These are phyloP conservation scores for Ensete glaucum DNA, from an alignment of 176 grass and related monocot genomes.

Conservation along the genomic window DNA sequence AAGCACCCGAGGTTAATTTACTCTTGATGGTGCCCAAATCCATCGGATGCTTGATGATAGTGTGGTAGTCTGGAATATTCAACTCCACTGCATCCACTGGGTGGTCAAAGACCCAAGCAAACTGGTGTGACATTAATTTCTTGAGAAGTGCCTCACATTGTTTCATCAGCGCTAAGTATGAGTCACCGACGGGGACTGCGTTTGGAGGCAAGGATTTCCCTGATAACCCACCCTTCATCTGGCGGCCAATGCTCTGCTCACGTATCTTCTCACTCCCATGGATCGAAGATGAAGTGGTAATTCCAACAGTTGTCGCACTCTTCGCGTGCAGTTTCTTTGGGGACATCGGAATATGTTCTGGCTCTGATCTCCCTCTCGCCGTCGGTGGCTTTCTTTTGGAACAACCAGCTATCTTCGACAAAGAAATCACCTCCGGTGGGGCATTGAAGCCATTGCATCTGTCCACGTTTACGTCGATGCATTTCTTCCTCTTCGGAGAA, in stretches of 20 bases:
- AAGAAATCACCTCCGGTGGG: slow-evolving; percentile 45
- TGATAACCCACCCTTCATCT: slow-evolving; percentile 36
- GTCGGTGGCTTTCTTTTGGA: slow-evolving; percentile 52
- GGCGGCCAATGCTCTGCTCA: slow-evolving; percentile 10
- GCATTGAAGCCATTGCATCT: slow-evolving; percentile 42
- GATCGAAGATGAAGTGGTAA: slow-evolving; percentile 37
- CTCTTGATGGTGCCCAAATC: slow-evolving; percentile 68
- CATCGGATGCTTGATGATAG: slow-evolving; percentile 83
- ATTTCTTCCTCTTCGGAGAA: slow-evolving; percentile 74
- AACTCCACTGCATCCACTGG: slow-evolving; percentile 74
- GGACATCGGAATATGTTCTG: slow-evolving; percentile 39
- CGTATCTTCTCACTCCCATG: slow-evolving; percentile 33
- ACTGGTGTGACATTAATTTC: slow-evolving; percentile 80
- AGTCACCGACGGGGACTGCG: not conserved
- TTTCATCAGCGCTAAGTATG: slow-evolving; percentile 37
- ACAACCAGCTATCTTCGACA: slow-evolving; percentile 48
- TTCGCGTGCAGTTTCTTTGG: slow-evolving; percentile 33
- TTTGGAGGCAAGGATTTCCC: slow-evolving; percentile 46
- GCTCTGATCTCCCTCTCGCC: slow-evolving; percentile 51
- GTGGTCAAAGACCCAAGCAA: slow-evolving; percentile 55
- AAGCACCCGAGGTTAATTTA: slow-evolving; percentile 52
- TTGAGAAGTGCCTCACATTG: slow-evolving; percentile 74
- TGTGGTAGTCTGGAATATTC: slow-evolving; percentile 86
- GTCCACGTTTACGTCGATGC: slow-evolving; percentile 60
- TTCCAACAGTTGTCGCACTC: slow-evolving; percentile 7